These are phyloP conservation scores for Phlebiopsis flavidoalba DNA, from an alignment of 768 basidiomycete genomes.

Conservation along the genomic window DNA sequence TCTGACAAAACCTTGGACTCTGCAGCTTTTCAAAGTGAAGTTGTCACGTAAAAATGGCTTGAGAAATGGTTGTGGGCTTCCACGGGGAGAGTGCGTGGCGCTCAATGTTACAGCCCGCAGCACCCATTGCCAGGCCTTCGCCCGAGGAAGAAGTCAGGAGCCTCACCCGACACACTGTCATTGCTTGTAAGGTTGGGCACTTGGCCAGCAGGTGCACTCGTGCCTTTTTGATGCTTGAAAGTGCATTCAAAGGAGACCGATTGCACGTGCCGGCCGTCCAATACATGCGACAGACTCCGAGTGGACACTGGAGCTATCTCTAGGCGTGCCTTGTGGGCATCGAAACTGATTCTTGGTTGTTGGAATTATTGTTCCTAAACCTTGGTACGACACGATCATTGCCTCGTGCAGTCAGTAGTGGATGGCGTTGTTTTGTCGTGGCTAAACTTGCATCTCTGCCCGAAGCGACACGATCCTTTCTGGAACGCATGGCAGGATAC, in stretches of 20 bases:
- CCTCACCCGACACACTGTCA: not conserved
- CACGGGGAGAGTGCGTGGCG: slow-evolving; percentile 16
- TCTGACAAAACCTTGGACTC: slow-evolving; percentile 22
- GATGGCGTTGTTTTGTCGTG: not conserved
- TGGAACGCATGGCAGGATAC: not conserved
- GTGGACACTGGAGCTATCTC: not conserved
- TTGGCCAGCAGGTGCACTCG: not conserved
- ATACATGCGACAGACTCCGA: slow-evolving; percentile 12
- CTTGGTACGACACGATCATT: not conserved
- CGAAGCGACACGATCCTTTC: not conserved
- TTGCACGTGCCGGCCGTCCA: slow-evolving; percentile 25
- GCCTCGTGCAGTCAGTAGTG: not conserved
- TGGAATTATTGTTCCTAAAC: not conserved
- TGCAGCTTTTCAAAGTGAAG: slow-evolving; percentile 20
- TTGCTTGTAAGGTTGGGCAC: not conserved
- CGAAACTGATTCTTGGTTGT: too few species aligned
- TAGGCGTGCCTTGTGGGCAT: too few species aligned
- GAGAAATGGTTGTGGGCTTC: slow-evolving; percentile 25
- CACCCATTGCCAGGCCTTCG: slow-evolving; percentile 16
- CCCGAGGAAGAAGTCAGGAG: slow-evolving; percentile 20
- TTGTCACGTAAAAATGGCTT: slow-evolving; percentile 18
- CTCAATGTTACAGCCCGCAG: slow-evolving; percentile 9
- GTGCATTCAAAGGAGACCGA: slow-evolving; percentile 22
- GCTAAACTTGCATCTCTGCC: not conserved
- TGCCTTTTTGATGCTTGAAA: slow-evolving; percentile 19